A percentile compares a stretch with the other conserved stretches of the same genome.
Conservation (phyloP, 768 basidiomycete species). For the Lentinula raphanica region DNA sequence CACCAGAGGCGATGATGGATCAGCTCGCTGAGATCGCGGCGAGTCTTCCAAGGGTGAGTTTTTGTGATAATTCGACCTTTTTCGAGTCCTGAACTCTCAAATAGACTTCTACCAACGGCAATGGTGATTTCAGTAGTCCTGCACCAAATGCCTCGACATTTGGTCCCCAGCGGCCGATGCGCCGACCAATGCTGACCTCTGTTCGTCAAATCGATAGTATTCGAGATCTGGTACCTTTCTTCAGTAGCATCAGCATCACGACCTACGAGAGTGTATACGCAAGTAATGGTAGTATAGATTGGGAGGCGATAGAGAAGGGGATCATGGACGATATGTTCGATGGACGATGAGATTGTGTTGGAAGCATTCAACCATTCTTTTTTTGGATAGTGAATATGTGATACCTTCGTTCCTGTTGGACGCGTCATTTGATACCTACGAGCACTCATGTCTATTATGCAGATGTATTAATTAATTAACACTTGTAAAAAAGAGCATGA, state of each 20-base stretch:
- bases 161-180: slow-evolving; percentile 33
- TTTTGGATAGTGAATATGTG: background rate
- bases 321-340: slow-evolving; percentile 91
- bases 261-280: slow-evolving; percentile 90
- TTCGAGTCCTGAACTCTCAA: background rate
- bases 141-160: background rate
- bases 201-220: slow-evolving; percentile 79
- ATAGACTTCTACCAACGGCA: background rate
- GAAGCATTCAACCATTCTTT: background rate
- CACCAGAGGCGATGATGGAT: slow-evolving; percentile 86
- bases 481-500: background rate
- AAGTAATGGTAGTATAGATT: slow-evolving; percentile 76
- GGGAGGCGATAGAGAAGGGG: slow-evolving; percentile 81
- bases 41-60: slow-evolving; percentile 44
- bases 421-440: slow-evolving; percentile 3
- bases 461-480: background rate
- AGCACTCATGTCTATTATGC: background rate
- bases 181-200: slow-evolving; percentile 66
- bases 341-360: slow-evolving; percentile 45
- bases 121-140: background rate
- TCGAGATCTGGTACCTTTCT: slow-evolving; percentile 84
- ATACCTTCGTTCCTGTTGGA: background rate
- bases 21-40: slow-evolving; percentile 78
- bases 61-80: background rate
- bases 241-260: slow-evolving; percentile 81